Percentiles rank a stretch among this genome's conserved stretches.
phyloP scores from a whole-genome alignment of 306 rosid genomes.

The Quillaja saponaria region DNA sequence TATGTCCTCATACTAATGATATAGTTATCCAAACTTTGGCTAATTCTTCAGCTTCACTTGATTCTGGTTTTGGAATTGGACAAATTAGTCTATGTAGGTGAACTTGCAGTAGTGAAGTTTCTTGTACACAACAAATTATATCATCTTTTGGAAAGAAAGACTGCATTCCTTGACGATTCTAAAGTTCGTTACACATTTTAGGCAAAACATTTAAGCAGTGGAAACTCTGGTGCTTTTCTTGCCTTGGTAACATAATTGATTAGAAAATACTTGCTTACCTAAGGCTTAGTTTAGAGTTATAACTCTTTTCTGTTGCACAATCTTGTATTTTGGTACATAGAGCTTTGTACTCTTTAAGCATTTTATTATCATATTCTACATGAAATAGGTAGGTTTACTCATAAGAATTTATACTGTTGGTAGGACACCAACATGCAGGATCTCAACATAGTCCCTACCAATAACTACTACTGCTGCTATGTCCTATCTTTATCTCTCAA shows the following conservation, averaged over 20 bases:
- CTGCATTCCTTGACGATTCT: too few relatives aligned
- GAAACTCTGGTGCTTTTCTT: conserved; percentile 8
- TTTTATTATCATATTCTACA: conserved; percentile 19
- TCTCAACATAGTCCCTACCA: too few relatives aligned
- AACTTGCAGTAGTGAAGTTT: too few relatives aligned
- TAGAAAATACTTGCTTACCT: conserved; percentile 4
- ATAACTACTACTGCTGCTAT: too few relatives aligned
- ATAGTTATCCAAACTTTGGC: conserved; percentile 2
- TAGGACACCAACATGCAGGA: background rate
- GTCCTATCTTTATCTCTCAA: too few relatives aligned
- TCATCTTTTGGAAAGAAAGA: too few relatives aligned
- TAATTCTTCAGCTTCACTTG: conserved; percentile 22
- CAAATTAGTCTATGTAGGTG: too few relatives aligned
- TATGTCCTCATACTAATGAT: conserved; percentile 32
- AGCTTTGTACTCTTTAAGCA: conserved; percentile 11
- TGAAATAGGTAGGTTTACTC: too few relatives aligned
- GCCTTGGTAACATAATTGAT: conserved; percentile 19
- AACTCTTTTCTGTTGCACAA: background rate
- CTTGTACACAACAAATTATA: too few relatives aligned
- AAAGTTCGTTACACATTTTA: too few relatives aligned
- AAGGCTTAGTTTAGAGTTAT: conserved; percentile 1
- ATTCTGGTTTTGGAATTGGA: background rate
- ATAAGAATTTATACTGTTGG: background rate
- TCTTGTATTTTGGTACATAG: background rate
- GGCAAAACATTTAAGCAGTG: too few relatives aligned